A percentile compares a stretch with the other conserved stretches of the same genome.
Conservation (phyloP, 1,284 basidiomycete genomes). For the Ustilago vetiveriae region DNA sequence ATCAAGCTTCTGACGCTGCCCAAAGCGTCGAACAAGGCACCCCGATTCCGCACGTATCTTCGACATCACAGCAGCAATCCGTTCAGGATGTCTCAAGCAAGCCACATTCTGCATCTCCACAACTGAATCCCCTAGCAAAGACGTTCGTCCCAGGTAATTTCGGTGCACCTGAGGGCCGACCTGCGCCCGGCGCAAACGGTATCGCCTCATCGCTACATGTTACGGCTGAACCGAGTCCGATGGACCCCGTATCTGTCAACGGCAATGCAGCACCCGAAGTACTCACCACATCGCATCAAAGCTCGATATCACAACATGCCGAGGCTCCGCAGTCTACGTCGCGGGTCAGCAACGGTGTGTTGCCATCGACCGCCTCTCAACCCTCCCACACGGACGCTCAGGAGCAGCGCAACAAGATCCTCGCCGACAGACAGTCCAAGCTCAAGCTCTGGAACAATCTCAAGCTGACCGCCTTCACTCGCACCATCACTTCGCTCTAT, state of each 20-base stretch:
- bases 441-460: constrained; percentile 65
- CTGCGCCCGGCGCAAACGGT: neutral
- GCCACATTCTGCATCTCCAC: constrained; percentile 20
- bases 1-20: neutral
- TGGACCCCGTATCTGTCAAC: neutral
- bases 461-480: constrained; percentile 74
- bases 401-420: constrained; percentile 35
- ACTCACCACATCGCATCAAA: no score
- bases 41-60: neutral
- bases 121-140: constrained; percentile 43
- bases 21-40: neutral
- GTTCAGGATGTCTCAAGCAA: neutral
- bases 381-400: constrained; percentile 32
- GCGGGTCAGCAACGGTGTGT: neutral
- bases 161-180: neutral
- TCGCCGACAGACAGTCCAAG: constrained; percentile 48
- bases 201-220: neutral
- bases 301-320: neutral
- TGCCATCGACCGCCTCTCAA: neutral
- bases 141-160: constrained; percentile 28
- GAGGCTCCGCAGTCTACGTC: neutral
- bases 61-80: neutral
- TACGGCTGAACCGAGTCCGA: neutral
- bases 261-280: constrained; percentile 1
- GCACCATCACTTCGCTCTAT: constrained; percentile 85